phyloP scores from a whole-genome alignment of 352 stramenopile species.

The Pythium sukuiense region DNA sequence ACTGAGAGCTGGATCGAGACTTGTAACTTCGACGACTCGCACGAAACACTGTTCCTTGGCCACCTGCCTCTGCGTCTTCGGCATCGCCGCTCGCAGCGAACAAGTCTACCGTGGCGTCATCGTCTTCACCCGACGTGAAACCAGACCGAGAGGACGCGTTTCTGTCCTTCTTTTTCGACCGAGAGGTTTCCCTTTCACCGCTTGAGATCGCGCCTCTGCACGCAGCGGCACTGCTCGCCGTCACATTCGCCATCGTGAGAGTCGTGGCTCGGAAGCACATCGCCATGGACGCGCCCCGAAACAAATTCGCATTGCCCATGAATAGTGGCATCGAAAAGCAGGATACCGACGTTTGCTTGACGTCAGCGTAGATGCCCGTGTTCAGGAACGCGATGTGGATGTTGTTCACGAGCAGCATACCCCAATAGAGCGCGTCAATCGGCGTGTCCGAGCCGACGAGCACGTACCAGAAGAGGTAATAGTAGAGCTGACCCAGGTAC shows the following conservation, averaged over 20 bases:
- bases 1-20: not conserved
- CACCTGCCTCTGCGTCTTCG: slow-evolving; percentile 9
- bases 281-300: slow-evolving; percentile 45
- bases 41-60: slow-evolving; percentile 3
- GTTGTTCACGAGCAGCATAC: slow-evolving; percentile 83
- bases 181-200: not conserved
- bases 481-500: slow-evolving; percentile 86
- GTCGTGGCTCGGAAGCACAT: slow-evolving; percentile 61
- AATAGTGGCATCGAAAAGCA: slow-evolving; percentile 46
- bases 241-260: slow-evolving; percentile 22
- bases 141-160: not conserved
- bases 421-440: slow-evolving; percentile 82
- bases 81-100: not conserved
- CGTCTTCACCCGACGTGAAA: slow-evolving; percentile 1
- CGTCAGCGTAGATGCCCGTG: slow-evolving; percentile 83
- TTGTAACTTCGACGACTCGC: slow-evolving; percentile 10
- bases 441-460: slow-evolving; percentile 77
- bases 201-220: not conserved
- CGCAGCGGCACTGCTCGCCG: slow-evolving; percentile 11
- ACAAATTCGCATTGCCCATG: slow-evolving; percentile 27
- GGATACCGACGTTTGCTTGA: slow-evolving; percentile 59
- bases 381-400: slow-evolving; percentile 87
- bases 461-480: slow-evolving; percentile 89
- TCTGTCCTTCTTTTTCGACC: not conserved
- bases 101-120: not conserved